Evolutionary conservation across 352 stramenopile species (phyloP).

Genomic region (Globisporangium spinosum): DNA sequence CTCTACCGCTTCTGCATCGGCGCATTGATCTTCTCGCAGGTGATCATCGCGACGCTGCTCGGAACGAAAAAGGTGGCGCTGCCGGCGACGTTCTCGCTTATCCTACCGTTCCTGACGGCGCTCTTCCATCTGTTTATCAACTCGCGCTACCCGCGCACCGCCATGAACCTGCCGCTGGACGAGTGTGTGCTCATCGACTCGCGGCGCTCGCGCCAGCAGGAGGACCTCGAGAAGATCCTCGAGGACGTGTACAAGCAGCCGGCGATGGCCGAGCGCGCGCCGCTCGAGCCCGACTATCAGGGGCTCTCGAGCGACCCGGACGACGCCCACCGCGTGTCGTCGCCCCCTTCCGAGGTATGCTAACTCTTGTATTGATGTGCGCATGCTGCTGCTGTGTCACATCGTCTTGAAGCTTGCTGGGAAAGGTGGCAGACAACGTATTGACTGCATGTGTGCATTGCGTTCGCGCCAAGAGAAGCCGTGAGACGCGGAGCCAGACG

Average conservation of each 20-base stretch:
- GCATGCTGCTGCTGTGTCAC: conserved; percentile 3
- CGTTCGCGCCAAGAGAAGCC: not conserved
- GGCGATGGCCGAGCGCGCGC: conserved; percentile 55
- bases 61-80: conserved; percentile 71
- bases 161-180: conserved; percentile 67
- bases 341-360: conserved; percentile 57
- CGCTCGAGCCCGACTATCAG: conserved; percentile 75
- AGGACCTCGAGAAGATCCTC: conserved; percentile 53
- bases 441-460: not conserved
- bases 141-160: conserved; percentile 62
- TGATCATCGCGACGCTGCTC: conserved; percentile 70
- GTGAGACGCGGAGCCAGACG: not conserved
- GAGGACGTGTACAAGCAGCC: conserved; percentile 54
- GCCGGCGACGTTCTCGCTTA: conserved; percentile 51
- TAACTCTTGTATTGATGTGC: not conserved
- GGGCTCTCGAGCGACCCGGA: conserved; percentile 64
- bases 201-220: conserved; percentile 42
- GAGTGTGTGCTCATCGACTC: conserved; percentile 74
- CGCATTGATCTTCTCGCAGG: conserved; percentile 72
- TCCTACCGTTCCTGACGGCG: conserved; percentile 61
- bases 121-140: conserved; percentile 74
- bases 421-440: not conserved
- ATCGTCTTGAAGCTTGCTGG: not conserved
- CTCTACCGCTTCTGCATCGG: conserved; percentile 81
- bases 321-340: conserved; percentile 58